Evolutionary conservation across 495 filamentous ascomycete genomes (phyloP).

Genomic region (Penicillium lividum): DNA sequence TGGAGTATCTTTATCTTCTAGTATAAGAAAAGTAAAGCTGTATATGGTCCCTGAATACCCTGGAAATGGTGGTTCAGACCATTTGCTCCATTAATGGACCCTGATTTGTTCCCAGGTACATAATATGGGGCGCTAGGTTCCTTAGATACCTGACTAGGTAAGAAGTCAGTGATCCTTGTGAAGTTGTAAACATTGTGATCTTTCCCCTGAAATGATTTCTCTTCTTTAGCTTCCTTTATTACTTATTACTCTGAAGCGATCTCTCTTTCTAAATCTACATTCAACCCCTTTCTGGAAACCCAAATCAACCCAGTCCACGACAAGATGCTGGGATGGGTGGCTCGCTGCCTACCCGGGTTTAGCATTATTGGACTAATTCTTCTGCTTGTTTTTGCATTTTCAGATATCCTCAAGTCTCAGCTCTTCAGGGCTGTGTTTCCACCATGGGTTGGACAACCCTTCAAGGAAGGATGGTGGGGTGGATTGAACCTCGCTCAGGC

Average conservation of each 20-base stretch:
- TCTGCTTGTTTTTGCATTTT: conserved; percentile 27
- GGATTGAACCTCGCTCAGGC: conserved; percentile 29
- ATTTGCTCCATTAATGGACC: background rate
- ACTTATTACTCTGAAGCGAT: background rate
- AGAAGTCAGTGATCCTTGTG: background rate
- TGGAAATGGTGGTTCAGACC: background rate
- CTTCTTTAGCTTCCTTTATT: background rate
- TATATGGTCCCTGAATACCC: background rate
- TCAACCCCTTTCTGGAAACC: background rate
- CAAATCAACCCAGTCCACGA: background rate
- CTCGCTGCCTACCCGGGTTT: conserved; percentile 40
- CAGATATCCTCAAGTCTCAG: conserved; percentile 19
- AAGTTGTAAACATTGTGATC: background rate
- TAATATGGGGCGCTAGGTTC: background rate
- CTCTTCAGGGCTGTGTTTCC: conserved; percentile 23
- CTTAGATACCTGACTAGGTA: background rate
- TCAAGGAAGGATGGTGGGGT: conserved; percentile 15
- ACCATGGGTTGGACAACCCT: conserved; percentile 7
- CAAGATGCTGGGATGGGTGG: conserved; percentile 33
- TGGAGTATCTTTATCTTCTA: conserved; percentile 1
- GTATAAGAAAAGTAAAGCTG: background rate
- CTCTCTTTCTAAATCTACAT: background rate
- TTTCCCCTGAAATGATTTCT: background rate
- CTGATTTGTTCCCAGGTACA: background rate
- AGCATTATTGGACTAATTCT: conserved; percentile 35